These are phyloP conservation scores for Aspergillus haitiensis DNA, from an alignment of 495 filamentous ascomycete species.

Conservation along the genomic window DNA sequence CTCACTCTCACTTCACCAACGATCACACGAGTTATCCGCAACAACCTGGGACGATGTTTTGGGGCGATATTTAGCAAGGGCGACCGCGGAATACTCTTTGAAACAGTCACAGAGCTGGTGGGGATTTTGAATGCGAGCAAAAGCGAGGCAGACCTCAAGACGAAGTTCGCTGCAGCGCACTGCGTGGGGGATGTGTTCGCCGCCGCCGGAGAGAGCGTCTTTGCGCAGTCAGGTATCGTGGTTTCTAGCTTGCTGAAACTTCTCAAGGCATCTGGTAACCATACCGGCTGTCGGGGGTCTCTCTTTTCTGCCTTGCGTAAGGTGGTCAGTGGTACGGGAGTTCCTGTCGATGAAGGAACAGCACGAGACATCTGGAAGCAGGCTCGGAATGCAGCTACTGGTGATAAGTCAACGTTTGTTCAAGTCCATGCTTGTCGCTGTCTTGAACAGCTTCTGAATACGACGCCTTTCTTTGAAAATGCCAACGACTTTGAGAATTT, in stretches of 20 bases:
- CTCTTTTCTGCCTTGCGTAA: conserved; percentile 80
- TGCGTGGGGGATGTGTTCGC: conserved; percentile 89
- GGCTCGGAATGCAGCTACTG: conserved; percentile 69
- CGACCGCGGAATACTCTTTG: conserved; percentile 87
- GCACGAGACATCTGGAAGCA: conserved; percentile 93
- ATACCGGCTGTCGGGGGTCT: conserved; percentile 80
- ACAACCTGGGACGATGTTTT: conserved; percentile 81
- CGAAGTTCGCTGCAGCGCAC: conserved; percentile 83
- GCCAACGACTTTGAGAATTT: conserved; percentile 88
- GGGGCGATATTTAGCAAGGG: conserved; percentile 82
- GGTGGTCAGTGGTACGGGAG: conserved; percentile 66
- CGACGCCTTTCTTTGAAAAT: conserved; percentile 82
- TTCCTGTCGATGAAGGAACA: conserved; percentile 79
- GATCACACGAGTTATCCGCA: conserved; percentile 84
- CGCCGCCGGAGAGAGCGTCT: conserved; percentile 88
- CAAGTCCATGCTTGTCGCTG: conserved; percentile 80
- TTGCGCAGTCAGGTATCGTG: conserved; percentile 74
- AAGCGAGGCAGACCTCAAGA: conserved; percentile 70
- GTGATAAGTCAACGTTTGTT: conserved; percentile 80
- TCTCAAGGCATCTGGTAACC: conserved; percentile 73
- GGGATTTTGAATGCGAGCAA: conserved; percentile 75
- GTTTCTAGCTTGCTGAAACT: conserved; percentile 72
- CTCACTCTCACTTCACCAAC: conserved; percentile 81
- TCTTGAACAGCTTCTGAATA: conserved; percentile 67
- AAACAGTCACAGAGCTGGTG: conserved; percentile 87